Conservation (phyloP, 1,284 basidiomycete species). For the Apiotrichum laibachii region DNA sequence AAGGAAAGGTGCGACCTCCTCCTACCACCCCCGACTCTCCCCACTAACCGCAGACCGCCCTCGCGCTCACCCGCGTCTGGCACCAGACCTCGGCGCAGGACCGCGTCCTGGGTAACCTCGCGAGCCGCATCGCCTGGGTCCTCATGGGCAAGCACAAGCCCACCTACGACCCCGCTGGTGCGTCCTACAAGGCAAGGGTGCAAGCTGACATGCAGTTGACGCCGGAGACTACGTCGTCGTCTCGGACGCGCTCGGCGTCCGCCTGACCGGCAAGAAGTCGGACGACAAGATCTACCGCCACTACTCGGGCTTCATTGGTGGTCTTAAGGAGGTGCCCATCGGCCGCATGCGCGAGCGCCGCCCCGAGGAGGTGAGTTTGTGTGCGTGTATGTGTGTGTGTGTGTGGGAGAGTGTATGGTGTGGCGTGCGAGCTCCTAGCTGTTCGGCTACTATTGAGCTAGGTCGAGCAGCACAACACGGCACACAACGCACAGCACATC, state of each 20-base stretch:
- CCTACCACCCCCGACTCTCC: too few relatives aligned
- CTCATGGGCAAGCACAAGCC: slow-evolving; percentile 99
- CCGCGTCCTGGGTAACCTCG: slow-evolving; percentile 86
- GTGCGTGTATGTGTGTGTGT: neutral
- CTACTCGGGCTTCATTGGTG: slow-evolving; percentile 92
- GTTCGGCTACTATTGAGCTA: too few relatives aligned
- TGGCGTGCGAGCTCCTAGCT: too few relatives aligned
- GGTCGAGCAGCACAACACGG: too few relatives aligned
- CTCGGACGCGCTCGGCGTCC: slow-evolving; percentile 79
- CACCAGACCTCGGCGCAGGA: slow-evolving; percentile 90
- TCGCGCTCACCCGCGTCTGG: slow-evolving; percentile 92
- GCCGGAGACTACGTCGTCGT: slow-evolving; percentile 98
- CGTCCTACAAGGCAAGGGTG: neutral
- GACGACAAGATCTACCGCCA: slow-evolving; percentile 84
- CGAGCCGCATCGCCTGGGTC: slow-evolving; percentile 86
- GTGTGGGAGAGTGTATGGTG: neutral
- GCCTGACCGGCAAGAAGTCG: slow-evolving; percentile 85
- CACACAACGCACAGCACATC: too few relatives aligned
- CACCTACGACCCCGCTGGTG: slow-evolving; percentile 86
- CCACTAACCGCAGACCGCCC: slow-evolving; percentile 65
- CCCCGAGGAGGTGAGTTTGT: slow-evolving; percentile 73
- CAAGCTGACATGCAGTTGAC: slow-evolving; percentile 62
- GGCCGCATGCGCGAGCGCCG: slow-evolving; percentile 75
- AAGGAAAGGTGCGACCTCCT: slow-evolving; percentile 34
- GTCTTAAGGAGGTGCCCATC: slow-evolving; percentile 85